phyloP scores from a whole-genome alignment of 768 basidiomycete species.

The Cantharellus cinnabarinus region DNA sequence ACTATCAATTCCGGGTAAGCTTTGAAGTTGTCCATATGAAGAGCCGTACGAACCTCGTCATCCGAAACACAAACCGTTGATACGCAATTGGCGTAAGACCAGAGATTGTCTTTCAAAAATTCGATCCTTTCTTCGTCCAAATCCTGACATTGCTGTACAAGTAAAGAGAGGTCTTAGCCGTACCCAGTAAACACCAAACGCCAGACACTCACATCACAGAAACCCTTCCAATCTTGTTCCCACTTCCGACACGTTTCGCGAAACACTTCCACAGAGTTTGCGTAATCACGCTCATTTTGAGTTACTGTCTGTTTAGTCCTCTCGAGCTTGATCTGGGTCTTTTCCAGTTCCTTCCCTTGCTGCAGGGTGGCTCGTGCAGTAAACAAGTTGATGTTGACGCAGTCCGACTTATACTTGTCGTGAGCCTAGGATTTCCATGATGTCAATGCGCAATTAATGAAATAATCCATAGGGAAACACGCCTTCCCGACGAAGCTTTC shows the following conservation, averaged over 20 bases:
- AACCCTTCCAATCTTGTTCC: slow-evolving; percentile 86
- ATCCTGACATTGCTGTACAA: slow-evolving; percentile 54
- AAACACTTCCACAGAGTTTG: slow-evolving; percentile 62
- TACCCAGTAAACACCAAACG: not conserved
- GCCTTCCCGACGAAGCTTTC: slow-evolving; percentile 64
- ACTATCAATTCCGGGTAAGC: slow-evolving; percentile 25
- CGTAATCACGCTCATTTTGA: slow-evolving; percentile 79
- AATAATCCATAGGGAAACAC: slow-evolving; percentile 2
- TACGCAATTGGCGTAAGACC: slow-evolving; percentile 92
- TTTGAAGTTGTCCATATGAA: not conserved
- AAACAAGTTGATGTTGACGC: slow-evolving; percentile 80
- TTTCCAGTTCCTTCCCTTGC: slow-evolving; percentile 87
- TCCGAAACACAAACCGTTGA: slow-evolving; percentile 89
- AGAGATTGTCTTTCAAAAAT: slow-evolving; percentile 86
- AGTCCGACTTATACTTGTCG: slow-evolving; percentile 86
- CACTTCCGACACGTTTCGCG: slow-evolving; percentile 65
- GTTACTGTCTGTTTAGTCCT: slow-evolving; percentile 77
- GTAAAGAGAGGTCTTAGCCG: not conserved
- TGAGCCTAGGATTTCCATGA: slow-evolving; percentile 28
- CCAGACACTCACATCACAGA: slow-evolving; percentile 43
- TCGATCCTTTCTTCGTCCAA: slow-evolving; percentile 88
- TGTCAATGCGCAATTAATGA: not conserved
- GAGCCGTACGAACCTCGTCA: slow-evolving; percentile 50
- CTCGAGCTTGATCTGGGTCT: slow-evolving; percentile 69
- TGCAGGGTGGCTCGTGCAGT: slow-evolving; percentile 79